A percentile compares a stretch with the other conserved stretches of the same genome.
Conservation (phyloP, 164 flowering plant genomes). For the Liquidambar formosana region DNA sequence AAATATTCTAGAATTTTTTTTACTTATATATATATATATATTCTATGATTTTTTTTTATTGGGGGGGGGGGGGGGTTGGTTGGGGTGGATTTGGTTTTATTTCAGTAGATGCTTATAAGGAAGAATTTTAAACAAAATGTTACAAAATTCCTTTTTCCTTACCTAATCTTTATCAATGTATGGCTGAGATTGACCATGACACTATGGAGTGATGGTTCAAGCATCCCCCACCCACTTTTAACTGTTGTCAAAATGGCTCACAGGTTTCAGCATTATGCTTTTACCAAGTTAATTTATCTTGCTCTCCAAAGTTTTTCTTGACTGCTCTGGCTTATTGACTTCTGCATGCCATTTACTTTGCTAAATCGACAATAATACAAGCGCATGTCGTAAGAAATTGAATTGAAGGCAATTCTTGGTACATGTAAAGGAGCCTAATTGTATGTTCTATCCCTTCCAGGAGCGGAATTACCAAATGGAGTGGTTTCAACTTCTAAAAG, state of each 20-base stretch:
- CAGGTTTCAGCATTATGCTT: not conserved
- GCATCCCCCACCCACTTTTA: not conserved
- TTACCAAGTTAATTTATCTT: not conserved
- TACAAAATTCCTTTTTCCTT: too few species aligned
- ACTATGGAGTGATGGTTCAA: too few species aligned
- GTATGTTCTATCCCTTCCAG: constrained; percentile 31
- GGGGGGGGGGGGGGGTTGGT: too few species aligned
- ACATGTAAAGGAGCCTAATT: not conserved
- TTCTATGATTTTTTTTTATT: too few species aligned
- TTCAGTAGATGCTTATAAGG: too few species aligned
- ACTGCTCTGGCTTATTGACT: too few species aligned
- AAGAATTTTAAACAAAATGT: too few species aligned
- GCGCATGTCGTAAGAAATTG: not conserved
- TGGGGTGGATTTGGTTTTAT: too few species aligned
- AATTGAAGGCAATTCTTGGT: not conserved
- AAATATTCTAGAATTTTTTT: too few species aligned
- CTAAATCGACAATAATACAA: not conserved
- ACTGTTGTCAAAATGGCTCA: not conserved
- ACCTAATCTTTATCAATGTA: too few species aligned
- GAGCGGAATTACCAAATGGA: constrained; percentile 59
- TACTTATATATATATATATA: too few species aligned
- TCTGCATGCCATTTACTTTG: not conserved
- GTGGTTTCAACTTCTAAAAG: constrained; percentile 42
- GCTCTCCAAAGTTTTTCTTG: not conserved
- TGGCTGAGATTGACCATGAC: too few species aligned